These are phyloP conservation scores for Aspergillus sp. DNA, from an alignment of 2,329 filamentous ascomycete genomes.

Conservation along the genomic window DNA sequence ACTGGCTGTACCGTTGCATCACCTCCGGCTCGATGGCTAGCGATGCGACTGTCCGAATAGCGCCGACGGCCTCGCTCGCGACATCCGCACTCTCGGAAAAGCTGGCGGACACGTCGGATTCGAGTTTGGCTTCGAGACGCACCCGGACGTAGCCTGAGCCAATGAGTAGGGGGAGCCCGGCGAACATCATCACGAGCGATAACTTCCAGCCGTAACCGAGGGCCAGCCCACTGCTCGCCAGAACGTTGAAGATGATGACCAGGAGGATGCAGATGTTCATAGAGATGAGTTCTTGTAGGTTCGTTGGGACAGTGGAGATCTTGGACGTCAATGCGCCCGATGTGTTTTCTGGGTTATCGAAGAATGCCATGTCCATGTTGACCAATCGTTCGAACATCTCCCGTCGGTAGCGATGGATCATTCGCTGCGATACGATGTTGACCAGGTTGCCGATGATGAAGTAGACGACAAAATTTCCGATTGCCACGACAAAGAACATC, in stretches of 20 bases:
- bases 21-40: slow-evolving; percentile 45
- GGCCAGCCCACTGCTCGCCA: slow-evolving; percentile 47
- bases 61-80: slow-evolving; percentile 47
- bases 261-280: slow-evolving; percentile 50
- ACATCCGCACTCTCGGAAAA: slow-evolving; percentile 47
- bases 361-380: slow-evolving; percentile 27
- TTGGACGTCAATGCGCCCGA: slow-evolving; percentile 26
- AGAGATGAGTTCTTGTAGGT: slow-evolving; percentile 49
- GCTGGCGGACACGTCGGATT: slow-evolving; percentile 39
- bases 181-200: slow-evolving; percentile 47
- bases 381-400: slow-evolving; percentile 24
- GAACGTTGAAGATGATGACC: slow-evolving; percentile 46
- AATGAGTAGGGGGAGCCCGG: slow-evolving; percentile 45
- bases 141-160: slow-evolving; percentile 49
- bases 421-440: not conserved
- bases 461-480: slow-evolving; percentile 3
- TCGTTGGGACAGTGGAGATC: slow-evolving; percentile 22
- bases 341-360: slow-evolving; percentile 27
- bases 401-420: slow-evolving; percentile 14
- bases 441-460: slow-evolving; percentile 1
- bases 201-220: slow-evolving; percentile 52
- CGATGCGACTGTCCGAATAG: slow-evolving; percentile 48
- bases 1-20: slow-evolving; percentile 19
- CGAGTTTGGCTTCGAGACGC: slow-evolving; percentile 46
- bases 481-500: slow-evolving; percentile 8